These are phyloP conservation scores for Calonectria hawksworthii DNA, from an alignment of 2,329 filamentous ascomycete species.

Conservation along the genomic window DNA sequence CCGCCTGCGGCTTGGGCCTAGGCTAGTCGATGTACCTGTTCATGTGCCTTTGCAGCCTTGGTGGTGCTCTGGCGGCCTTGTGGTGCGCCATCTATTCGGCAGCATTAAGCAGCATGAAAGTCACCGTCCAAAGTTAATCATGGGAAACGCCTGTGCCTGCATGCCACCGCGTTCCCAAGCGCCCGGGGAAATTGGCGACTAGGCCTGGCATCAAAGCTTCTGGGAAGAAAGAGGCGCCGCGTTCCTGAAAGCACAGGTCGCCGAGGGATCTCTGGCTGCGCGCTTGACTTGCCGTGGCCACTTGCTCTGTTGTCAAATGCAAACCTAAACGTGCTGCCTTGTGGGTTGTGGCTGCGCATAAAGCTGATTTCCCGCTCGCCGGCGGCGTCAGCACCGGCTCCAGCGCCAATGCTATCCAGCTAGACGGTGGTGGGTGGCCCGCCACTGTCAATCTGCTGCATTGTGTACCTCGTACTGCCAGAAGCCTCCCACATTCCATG, in stretches of 20 bases:
- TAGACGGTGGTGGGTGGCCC: slow-evolving; percentile 8
- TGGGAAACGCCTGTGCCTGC: slow-evolving; percentile 12
- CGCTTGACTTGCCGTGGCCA: slow-evolving; percentile 6
- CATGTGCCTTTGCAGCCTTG: background rate
- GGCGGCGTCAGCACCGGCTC: slow-evolving; percentile 31
- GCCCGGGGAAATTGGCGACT: slow-evolving; percentile 3
- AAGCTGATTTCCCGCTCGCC: slow-evolving; percentile 38
- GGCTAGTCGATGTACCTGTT: slow-evolving; percentile 12
- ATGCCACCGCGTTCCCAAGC: slow-evolving; percentile 6
- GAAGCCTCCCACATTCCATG: slow-evolving; percentile 5
- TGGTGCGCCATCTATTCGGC: slow-evolving; percentile 4
- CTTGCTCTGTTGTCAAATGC: slow-evolving; percentile 1
- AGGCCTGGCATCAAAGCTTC: slow-evolving; percentile 12
- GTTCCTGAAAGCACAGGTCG: slow-evolving; percentile 25
- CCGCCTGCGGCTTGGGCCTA: slow-evolving; percentile 15
- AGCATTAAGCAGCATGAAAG: slow-evolving; percentile 18
- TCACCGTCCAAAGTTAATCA: slow-evolving; percentile 5
- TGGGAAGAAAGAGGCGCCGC: slow-evolving; percentile 18
- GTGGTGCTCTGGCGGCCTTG: background rate
- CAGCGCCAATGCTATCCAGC: slow-evolving; percentile 28
- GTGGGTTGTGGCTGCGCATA: slow-evolving; percentile 22
- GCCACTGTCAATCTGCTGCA: background rate
- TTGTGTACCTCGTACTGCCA: background rate
- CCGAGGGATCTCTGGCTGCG: slow-evolving; percentile 13
- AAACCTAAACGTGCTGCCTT: background rate